A percentile compares a stretch with the other conserved stretches of the same genome.
These are phyloP conservation scores for Favolaschia claudopus DNA, from an alignment of 768 basidiomycete species.

Conservation along the genomic window DNA sequence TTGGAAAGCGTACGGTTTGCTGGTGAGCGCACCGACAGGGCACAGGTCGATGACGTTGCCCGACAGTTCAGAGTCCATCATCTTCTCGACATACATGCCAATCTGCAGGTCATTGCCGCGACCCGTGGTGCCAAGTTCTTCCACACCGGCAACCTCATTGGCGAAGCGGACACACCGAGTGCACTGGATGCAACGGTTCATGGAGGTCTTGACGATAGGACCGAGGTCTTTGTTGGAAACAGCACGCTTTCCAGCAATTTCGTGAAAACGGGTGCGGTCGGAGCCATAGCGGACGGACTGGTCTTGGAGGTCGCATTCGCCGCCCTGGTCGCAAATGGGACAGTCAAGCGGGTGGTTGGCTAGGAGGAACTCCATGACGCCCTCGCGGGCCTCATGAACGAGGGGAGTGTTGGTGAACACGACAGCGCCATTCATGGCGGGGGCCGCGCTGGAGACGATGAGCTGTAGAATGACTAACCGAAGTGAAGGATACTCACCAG, in stretches of 20 bases:
- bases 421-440: conserved; percentile 93
- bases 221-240: conserved; percentile 99
- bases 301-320: conserved; percentile 98
- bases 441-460: conserved; percentile 79
- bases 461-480: not conserved
- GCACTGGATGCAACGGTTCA: conserved; percentile 99
- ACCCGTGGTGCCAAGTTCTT: conserved; percentile 96
- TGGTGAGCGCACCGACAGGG: conserved; percentile 97
- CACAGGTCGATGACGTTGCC: conserved; percentile 98
- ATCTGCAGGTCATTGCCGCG: conserved; percentile 99
- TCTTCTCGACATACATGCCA: conserved; percentile 97
- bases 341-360: conserved; percentile 99
- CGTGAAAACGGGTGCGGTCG: conserved; percentile 97
- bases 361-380: conserved; percentile 98
- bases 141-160: conserved; percentile 98
- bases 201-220: conserved; percentile 96
- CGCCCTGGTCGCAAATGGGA: conserved; percentile 98
- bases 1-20: conserved; percentile 98
- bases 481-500: conserved; percentile 57
- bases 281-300: conserved; percentile 99
- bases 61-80: conserved; percentile 95
- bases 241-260: conserved; percentile 96
- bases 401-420: conserved; percentile 94
- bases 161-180: conserved; percentile 99
- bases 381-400: conserved; percentile 91